These are phyloP conservation scores for Dactylellina drechsleri DNA, from an alignment of 2,329 filamentous ascomycete species.

Conservation along the genomic window DNA sequence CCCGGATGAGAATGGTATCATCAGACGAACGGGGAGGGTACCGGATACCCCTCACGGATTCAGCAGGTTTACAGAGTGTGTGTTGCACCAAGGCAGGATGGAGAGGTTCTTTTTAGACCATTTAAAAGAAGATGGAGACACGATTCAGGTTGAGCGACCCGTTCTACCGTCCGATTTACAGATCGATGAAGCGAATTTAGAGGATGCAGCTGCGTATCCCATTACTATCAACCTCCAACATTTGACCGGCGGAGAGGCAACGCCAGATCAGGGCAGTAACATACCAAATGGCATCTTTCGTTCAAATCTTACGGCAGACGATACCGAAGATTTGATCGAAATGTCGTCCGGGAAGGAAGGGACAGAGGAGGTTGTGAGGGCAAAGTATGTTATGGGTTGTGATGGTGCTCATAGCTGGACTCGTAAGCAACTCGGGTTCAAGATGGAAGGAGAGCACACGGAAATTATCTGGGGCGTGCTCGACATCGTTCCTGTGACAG, in stretches of 20 bases:
- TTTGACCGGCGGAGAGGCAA: slow-evolving; percentile 69
- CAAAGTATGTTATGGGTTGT: slow-evolving; percentile 74
- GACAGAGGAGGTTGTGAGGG: slow-evolving; percentile 64
- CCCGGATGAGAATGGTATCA: slow-evolving; percentile 69
- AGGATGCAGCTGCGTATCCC: slow-evolving; percentile 68
- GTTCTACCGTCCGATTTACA: slow-evolving; percentile 69
- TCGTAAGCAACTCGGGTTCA: slow-evolving; percentile 68
- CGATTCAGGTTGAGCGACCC: slow-evolving; percentile 70
- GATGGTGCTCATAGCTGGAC: slow-evolving; percentile 77
- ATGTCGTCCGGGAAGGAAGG: slow-evolving; percentile 59
- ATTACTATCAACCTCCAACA: slow-evolving; percentile 70
- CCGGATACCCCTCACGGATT: slow-evolving; percentile 72
- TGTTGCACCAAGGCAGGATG: slow-evolving; percentile 75
- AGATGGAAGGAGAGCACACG: slow-evolving; percentile 68
- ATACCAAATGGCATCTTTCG: slow-evolving; percentile 69
- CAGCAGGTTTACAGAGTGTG: slow-evolving; percentile 72
- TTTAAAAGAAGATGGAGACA: slow-evolving; percentile 67
- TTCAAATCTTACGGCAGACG: slow-evolving; percentile 69
- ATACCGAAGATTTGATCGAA: slow-evolving; percentile 62
- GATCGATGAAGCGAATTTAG: slow-evolving; percentile 67
- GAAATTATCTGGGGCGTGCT: slow-evolving; percentile 67
- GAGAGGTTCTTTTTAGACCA: slow-evolving; percentile 74
- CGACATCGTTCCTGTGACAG: slow-evolving; percentile 67
- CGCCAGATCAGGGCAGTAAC: slow-evolving; percentile 62
- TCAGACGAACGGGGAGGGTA: slow-evolving; percentile 71